A percentile compares a stretch with the other conserved stretches of the same genome.
These are phyloP conservation scores for Inga laurina DNA, from an alignment of 306 rosid species.

Conservation along the genomic window DNA sequence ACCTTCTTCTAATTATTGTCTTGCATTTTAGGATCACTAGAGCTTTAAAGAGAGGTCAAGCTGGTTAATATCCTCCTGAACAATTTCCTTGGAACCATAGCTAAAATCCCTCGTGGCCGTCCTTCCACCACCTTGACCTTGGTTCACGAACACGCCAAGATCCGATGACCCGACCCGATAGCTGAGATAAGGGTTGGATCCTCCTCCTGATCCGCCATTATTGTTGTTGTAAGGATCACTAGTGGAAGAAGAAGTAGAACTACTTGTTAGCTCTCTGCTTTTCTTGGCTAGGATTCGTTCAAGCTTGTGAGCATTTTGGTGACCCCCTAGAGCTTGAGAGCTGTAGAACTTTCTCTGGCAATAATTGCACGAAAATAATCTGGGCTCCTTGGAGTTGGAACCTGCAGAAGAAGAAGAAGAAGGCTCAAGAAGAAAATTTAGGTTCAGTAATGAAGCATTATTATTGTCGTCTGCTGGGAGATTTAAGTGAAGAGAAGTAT, in stretches of 20 bases:
- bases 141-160: constrained; percentile 4
- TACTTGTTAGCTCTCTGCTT: constrained; percentile 52
- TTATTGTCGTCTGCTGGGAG: constrained; percentile 30
- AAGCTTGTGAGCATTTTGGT: constrained; percentile 92
- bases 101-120: constrained; percentile 24
- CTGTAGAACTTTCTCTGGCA: constrained; percentile 87
- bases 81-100: constrained; percentile 42
- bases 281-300: constrained; percentile 90
- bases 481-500: constrained; percentile 50
- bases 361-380: constrained; percentile 83
- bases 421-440: constrained; percentile 69
- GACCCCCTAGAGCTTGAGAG: constrained; percentile 91
- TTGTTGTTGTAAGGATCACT: constrained; percentile 9
- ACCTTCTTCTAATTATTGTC: neutral
- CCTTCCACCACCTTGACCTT: constrained; percentile 36
- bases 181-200: neutral
- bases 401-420: constrained; percentile 41
- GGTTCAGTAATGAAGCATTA: constrained; percentile 40
- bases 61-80: constrained; percentile 68
- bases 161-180: neutral
- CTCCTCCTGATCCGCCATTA: constrained; percentile 7
- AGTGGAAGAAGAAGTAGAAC: constrained; percentile 50
- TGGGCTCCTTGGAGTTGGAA: constrained; percentile 38
- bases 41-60: constrained; percentile 90
- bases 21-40: neutral